Evolutionary conservation across 345 rosid species (phyloP).

Genomic region (Euphorbia pulcherrima): DNA sequence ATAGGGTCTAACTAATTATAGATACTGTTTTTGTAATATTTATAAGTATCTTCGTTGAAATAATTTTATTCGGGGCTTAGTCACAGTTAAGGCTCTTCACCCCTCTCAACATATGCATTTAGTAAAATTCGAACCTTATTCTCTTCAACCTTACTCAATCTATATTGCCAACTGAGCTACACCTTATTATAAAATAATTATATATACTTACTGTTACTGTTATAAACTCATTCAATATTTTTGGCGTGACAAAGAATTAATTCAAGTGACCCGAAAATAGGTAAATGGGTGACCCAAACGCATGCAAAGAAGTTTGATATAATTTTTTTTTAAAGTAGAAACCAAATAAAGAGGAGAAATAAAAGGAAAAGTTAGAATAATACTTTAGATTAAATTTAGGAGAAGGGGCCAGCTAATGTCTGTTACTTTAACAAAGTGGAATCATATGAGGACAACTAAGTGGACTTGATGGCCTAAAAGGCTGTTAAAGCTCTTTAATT

Average conservation of each 20-base stretch:
- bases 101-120: no score
- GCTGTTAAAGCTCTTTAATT: slow-evolving; percentile 23
- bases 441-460: slow-evolving; percentile 29
- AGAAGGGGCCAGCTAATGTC: slow-evolving; percentile 29
- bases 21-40: no score
- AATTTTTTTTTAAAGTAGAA: slow-evolving; percentile 11
- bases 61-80: no score
- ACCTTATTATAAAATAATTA: no score
- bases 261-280: slow-evolving; percentile 14
- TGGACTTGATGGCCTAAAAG: slow-evolving; percentile 14
- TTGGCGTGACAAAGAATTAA: slow-evolving; percentile 22
- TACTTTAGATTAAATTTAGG: slow-evolving; percentile 11
- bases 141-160: no score
- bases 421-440: slow-evolving; percentile 40
- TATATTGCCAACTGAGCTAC: no score
- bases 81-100: no score
- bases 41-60: no score
- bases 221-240: neutral
- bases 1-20: no score
- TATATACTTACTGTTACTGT: no score
- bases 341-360: slow-evolving; percentile 18
- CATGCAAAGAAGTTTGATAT: neutral
- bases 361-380: slow-evolving; percentile 17
- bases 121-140: no score
- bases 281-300: slow-evolving; percentile 18